These are phyloP conservation scores for Coleophoma eucalyptorum DNA, from an alignment of 2,329 filamentous ascomycete species.

Conservation along the genomic window DNA sequence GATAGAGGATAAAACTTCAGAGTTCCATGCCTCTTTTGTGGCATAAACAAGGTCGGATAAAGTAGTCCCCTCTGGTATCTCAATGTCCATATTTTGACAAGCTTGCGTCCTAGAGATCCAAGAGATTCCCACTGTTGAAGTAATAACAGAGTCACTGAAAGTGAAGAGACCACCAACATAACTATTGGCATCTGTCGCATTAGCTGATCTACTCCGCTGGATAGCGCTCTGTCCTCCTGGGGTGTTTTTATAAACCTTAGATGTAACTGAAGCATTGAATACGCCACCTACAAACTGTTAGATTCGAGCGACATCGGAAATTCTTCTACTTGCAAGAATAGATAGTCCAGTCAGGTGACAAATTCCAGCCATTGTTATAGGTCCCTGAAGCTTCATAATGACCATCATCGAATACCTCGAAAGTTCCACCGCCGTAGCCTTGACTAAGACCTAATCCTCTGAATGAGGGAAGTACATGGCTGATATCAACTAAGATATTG, in stretches of 20 bases:
- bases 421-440: slow-evolving; percentile 53
- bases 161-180: too few relatives aligned
- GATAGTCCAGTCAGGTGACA: slow-evolving; percentile 56
- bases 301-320: too few relatives aligned
- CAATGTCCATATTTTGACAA: slow-evolving; percentile 40
- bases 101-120: slow-evolving; percentile 44
- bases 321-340: slow-evolving; percentile 63
- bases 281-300: too few relatives aligned
- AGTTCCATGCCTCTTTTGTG: slow-evolving; percentile 54
- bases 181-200: too few relatives aligned
- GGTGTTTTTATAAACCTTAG: too few relatives aligned
- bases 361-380: slow-evolving; percentile 66
- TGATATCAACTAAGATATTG: slow-evolving; percentile 57
- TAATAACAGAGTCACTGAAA: too few relatives aligned
- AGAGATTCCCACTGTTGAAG: slow-evolving; percentile 46
- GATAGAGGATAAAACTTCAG: slow-evolving; percentile 58
- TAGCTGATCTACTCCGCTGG: too few relatives aligned
- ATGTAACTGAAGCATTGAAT: slow-evolving; percentile 42
- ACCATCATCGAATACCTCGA: slow-evolving; percentile 42
- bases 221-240: too few relatives aligned
- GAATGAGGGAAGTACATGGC: slow-evolving; percentile 58
- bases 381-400: slow-evolving; percentile 57
- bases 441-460: slow-evolving; percentile 56
- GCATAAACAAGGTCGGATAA: slow-evolving; percentile 34
- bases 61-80: slow-evolving; percentile 39